Evolutionary conservation across 208 protist species (phyloP), one percentile per base, ranked within the genome.

Genomic region (Blastocrithidia nonstop): DNA sequence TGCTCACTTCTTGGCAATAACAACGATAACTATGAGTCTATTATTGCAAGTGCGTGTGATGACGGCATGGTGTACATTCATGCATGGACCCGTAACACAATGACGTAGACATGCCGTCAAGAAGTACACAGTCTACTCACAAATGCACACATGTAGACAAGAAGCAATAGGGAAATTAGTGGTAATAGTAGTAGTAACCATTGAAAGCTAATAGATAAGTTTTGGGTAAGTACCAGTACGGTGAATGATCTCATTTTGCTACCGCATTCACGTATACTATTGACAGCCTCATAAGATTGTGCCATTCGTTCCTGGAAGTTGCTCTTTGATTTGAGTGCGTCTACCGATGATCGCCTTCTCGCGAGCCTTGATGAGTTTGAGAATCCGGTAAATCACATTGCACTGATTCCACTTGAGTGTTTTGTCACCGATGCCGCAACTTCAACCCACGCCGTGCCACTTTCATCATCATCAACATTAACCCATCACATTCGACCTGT

Each of bases 41-140:
- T 72, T 4, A 38, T 83, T 5, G 76, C 64, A 17, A 80, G 70
- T 47, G 82, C 73, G 15, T 91, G 82, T 44, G 82, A 91, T 51
- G 82, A 91, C 40, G 82, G 82, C 4, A 49, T 57, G 21, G 71
- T 91, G 17, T 91, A 87, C 54, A 66, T 87, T 20, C 74, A 91
- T 36, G 28, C 38, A 33, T 11, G 33, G 15, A 6, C 8, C 22
- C 22, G 29, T 4, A 3, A 22, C 17, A 7, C n/a, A n/a, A n/a
- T n/a, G n/a, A n/a, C n/a, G n/a, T n/a, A n/a, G n/a, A n/a, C n/a
- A n/a, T n/a, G n/a, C n/a, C n/a, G n/a, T n/a, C 5, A 6, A 26
- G 8, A 45, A 6, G 16, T 11, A 4, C 11, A 23, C 25, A 4
- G 17, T 6, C 25, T 26, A 25, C 4, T 11, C 39, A 15, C 7